Evolutionary conservation across 2,329 filamentous ascomycete species (phyloP).

Genomic region (Microsporum ferrugineum): DNA sequence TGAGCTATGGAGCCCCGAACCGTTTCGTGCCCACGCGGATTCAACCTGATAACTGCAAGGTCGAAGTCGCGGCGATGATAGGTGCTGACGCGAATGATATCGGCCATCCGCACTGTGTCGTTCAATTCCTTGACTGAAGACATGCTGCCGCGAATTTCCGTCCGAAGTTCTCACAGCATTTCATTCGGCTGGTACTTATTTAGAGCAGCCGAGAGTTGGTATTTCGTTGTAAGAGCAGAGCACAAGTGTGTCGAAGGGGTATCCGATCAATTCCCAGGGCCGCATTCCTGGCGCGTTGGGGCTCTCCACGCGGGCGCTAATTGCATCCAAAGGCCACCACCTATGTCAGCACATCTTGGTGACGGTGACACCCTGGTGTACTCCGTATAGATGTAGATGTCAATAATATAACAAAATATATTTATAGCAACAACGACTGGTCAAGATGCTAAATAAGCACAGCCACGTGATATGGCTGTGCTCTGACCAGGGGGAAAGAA

Average conservation of each 20-base stretch:
- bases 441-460: background rate
- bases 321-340: no score
- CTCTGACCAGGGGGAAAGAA: background rate
- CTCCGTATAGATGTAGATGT: no score
- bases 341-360: no score
- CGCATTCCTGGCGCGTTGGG: no score
- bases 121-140: background rate
- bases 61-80: background rate
- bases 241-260: background rate
- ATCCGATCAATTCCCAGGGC: no score
- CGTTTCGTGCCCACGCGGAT: conserved; percentile 1
- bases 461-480: conserved; percentile 2
- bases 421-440: no score
- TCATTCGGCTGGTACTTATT: background rate
- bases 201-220: background rate
- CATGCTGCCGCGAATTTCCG: background rate
- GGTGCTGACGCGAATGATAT: background rate
- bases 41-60: background rate
- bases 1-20: conserved; percentile 4
- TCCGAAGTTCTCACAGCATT: background rate
- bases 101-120: background rate
- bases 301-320: no score
- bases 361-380: no score
- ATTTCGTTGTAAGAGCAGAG: background rate
- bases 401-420: no score